Evolutionary conservation across 257 asterid genomes (phyloP).

Genomic region (Solanum etuberosum): DNA sequence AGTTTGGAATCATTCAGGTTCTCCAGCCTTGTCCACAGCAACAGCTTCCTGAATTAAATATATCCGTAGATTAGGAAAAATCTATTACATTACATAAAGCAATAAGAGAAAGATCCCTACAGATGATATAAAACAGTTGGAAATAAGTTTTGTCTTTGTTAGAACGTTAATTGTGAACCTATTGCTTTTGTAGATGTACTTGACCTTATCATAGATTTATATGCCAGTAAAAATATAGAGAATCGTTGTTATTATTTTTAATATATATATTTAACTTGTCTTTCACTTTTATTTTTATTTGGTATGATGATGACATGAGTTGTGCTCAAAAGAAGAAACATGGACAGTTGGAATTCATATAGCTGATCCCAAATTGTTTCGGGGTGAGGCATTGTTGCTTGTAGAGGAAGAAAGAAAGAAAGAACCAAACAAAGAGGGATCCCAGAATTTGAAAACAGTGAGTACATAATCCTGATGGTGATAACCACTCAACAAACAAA

Average conservation of each 20-base stretch:
- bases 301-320: neutral
- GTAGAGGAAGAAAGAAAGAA: neutral
- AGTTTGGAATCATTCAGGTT: slow-evolving; percentile 14
- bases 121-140: neutral
- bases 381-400: neutral
- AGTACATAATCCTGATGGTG: neutral
- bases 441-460: neutral
- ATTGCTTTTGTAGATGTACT: neutral
- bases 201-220: neutral
- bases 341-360: neutral
- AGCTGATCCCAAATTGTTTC: neutral
- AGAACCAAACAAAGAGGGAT: neutral
- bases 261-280: neutral
- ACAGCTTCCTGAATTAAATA: slow-evolving; percentile 19
- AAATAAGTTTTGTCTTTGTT: neutral
- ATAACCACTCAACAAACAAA: neutral
- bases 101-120: neutral
- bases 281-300: neutral
- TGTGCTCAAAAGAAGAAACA: neutral
- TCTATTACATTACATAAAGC: neutral
- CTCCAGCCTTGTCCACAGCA: slow-evolving; percentile 24
- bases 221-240: neutral
- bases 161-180: neutral
- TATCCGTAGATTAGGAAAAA: neutral
- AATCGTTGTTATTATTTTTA: neutral